Conservation (phyloP, 169 alveolate species). For the Perkinsus marinus region DNA sequence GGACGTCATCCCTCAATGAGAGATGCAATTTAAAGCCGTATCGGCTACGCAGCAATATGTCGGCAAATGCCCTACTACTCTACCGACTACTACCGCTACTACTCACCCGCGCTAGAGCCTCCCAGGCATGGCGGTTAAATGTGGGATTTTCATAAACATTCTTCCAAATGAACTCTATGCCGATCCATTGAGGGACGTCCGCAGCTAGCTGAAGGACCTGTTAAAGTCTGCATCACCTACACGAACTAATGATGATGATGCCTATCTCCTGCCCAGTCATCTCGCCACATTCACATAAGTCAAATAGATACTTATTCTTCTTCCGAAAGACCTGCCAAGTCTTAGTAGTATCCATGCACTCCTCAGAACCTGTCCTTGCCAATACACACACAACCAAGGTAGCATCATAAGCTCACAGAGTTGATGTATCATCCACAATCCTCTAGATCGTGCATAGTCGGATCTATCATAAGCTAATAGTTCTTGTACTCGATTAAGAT, state of each 20-base stretch:
- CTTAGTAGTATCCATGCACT: neutral
- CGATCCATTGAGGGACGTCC: neutral
- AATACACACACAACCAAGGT: neutral
- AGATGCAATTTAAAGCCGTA: no score
- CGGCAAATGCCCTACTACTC: no score
- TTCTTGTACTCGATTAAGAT: neutral
- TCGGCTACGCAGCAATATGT: no score
- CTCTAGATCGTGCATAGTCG: neutral
- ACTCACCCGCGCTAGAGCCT: neutral
- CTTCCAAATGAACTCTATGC: neutral
- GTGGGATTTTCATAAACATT: neutral
- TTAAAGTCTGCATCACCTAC: neutral
- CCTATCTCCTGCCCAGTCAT: neutral
- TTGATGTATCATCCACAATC: neutral
- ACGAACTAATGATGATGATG: neutral
- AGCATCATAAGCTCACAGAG: neutral
- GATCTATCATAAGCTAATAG: neutral
- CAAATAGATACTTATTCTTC: neutral
- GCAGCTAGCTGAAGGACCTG: neutral
- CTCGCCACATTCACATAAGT: neutral
- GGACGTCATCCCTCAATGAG: no score
- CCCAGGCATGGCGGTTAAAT: neutral
- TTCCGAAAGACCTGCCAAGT: neutral
- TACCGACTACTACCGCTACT: no score
- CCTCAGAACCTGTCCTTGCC: neutral